Base-by-base conservation (phyloP, 208 protist species). In the Crithidia thermophila region DNA sequence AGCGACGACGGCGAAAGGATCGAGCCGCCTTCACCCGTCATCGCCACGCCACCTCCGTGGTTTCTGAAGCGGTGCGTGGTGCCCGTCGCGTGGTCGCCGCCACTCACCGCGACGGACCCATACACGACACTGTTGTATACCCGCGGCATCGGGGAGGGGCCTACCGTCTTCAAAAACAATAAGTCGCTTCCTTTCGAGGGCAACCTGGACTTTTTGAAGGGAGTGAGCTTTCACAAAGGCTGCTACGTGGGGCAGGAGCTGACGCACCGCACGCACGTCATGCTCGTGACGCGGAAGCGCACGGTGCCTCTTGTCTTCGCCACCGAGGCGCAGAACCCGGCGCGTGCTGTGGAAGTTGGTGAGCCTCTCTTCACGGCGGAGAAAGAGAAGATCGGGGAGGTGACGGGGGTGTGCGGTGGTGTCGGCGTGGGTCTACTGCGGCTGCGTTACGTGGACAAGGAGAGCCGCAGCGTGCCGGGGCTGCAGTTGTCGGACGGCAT, bases 171-270 rank as follows among this genome's bases (percentile, higher is more conserved):
- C 42, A 61, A 70, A 6, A 28, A 61, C 33, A 73, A 67, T 52
- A 90, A 95, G 72, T 73, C 82, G 20, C 73, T 98, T 0, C 95
- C 95, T 1, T 94, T 98, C 31, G 96, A 99, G 65, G 82, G 69
- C 30, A 98, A 98, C 73, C 58, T 91, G 1, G 96, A 98, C 62
- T 84, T 95, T n/a, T 72, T 98, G 2, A 61, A 75, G 25, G 96
- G 89, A 9, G 85, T 99, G 18, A 81, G 79, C 69, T 99, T 98
- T 51, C 70, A 93, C 69, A 99, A 99, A 69, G 97, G 97, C 33
- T 99, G 97, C 82, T 99, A 99, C 81, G 46, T 99, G 0, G 97
- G 97, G 1, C 97, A 99, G 70, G 96, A 99, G 59, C 85, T 98
- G 18, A 98, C 95, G 0, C 93, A 96, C 51, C 88, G 97, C 71